A percentile compares a stretch with the other conserved stretches of the same genome.
Evolutionary conservation across 2,329 filamentous ascomycete genomes (phyloP).

Genomic region (Penicillium sp.): DNA sequence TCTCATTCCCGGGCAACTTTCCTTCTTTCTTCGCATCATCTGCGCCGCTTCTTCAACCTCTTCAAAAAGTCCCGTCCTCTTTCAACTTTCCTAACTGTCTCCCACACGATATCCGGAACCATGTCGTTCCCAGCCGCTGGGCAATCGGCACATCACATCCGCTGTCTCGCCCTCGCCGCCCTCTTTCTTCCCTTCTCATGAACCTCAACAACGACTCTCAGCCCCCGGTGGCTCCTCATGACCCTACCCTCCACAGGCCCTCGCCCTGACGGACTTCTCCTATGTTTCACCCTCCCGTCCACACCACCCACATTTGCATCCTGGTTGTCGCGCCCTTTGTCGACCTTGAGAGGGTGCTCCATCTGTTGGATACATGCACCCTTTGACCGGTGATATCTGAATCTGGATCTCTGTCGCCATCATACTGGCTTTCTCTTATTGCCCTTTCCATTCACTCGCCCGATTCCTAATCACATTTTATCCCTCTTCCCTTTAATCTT

Average conservation of each 20-base stretch:
- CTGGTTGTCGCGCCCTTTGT: not conserved
- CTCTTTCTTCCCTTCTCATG: slow-evolving; percentile 6
- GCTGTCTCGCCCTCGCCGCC: slow-evolving; percentile 5
- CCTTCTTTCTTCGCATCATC: slow-evolving; percentile 1
- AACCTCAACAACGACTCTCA: not conserved
- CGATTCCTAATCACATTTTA: slow-evolving; percentile 22
- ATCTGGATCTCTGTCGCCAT: slow-evolving; percentile 23
- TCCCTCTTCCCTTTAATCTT: slow-evolving; percentile 30
- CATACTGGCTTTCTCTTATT: slow-evolving; percentile 15
- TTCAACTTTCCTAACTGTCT: slow-evolving; percentile 8
- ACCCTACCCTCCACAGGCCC: not conserved
- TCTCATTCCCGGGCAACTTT: slow-evolving; percentile 11
- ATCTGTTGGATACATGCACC: not conserved
- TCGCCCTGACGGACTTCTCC: slow-evolving; percentile 8
- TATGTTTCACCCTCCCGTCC: slow-evolving; percentile 6
- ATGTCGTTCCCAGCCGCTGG: slow-evolving; percentile 4
- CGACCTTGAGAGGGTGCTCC: not conserved
- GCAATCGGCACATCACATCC: slow-evolving; percentile 1
- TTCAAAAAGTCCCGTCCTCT: slow-evolving; percentile 8
- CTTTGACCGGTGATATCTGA: not conserved
- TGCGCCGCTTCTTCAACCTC: not conserved
- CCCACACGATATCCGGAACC: slow-evolving; percentile 9
- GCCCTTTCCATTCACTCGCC: slow-evolving; percentile 19
- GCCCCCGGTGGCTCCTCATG: too few relatives aligned
- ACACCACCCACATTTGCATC: slow-evolving; percentile 3